Evolutionary conservation across 108 stramenopile genomes (phyloP).

Genomic region (Cyclostephanos tholiformis): DNA sequence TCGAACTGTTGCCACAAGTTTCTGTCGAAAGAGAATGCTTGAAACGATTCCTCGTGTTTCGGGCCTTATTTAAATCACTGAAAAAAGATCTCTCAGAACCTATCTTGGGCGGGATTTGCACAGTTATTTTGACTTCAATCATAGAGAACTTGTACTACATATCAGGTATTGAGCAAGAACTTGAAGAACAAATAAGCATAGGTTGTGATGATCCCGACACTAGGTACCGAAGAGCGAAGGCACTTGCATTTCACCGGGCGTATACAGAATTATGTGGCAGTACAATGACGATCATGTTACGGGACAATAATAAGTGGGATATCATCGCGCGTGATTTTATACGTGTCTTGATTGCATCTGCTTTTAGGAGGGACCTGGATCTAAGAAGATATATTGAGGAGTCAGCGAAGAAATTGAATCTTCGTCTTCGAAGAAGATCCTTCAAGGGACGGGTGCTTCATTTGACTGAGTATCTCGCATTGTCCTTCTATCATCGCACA

Average conservation of each 20-base stretch:
- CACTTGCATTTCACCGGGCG: conserved; percentile 31
- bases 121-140: conserved; percentile 5
- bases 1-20: conserved; percentile 13
- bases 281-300: conserved; percentile 16
- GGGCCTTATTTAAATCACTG: conserved; percentile 9
- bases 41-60: conserved; percentile 29
- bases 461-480: conserved; percentile 9
- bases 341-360: conserved; percentile 11
- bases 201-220: conserved; percentile 18
- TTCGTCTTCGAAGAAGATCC: conserved; percentile 11
- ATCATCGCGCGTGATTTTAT: conserved; percentile 4
- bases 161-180: conserved; percentile 20
- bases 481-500: conserved; percentile 21
- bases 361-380: conserved; percentile 14
- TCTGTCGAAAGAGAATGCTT: conserved; percentile 43
- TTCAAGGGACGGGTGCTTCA: conserved; percentile 3
- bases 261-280: conserved; percentile 28
- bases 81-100: conserved; percentile 8
- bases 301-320: conserved; percentile 6
- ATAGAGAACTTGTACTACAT: conserved; percentile 33
- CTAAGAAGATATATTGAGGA: conserved; percentile 27
- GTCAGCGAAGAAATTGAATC: conserved; percentile 3
- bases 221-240: conserved; percentile 27
- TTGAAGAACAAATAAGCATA: conserved; percentile 24
- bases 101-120: not conserved